phyloP scores from a whole-genome alignment of 108 stramenopile species.

The Nannochloropsis granulata region DNA sequence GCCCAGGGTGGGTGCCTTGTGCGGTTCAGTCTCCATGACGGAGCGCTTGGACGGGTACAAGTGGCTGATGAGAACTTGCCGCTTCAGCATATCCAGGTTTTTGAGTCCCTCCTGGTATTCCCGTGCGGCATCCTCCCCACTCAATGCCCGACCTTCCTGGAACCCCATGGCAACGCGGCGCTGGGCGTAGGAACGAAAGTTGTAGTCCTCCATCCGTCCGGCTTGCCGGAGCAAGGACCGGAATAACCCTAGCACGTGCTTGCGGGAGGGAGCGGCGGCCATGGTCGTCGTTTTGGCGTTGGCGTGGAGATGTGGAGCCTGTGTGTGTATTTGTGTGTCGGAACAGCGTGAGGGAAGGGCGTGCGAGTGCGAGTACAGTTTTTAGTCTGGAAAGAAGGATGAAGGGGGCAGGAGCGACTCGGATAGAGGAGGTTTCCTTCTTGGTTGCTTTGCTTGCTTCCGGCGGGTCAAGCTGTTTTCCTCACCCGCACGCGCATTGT shows the following conservation, averaged over 20 bases:
- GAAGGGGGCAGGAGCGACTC: too few relatives aligned
- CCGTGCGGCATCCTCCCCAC: background rate
- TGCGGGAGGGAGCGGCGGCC: background rate
- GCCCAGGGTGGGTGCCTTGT: background rate
- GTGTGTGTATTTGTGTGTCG: too few relatives aligned
- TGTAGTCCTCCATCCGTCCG: conserved; percentile 56
- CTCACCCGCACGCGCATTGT: too few relatives aligned
- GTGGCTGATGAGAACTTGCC: background rate
- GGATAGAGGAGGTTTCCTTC: too few relatives aligned
- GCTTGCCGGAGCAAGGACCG: conserved; percentile 56
- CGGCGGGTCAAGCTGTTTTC: too few relatives aligned
- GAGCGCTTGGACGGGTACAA: background rate
- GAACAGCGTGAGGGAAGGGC: too few relatives aligned
- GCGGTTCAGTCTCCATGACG: background rate
- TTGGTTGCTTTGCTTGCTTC: too few relatives aligned
- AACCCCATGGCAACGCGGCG: conserved; percentile 57
- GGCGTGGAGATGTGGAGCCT: too few relatives aligned
- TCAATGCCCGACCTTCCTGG: conserved; percentile 41
- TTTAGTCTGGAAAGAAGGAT: too few relatives aligned
- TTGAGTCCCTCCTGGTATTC: background rate
- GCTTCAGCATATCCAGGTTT: background rate
- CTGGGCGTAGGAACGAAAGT: conserved; percentile 55
- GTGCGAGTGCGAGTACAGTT: too few relatives aligned
- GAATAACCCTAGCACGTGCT: conserved; percentile 25
- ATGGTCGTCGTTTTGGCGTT: background rate